Evolutionary conservation across 257 asterid genomes (phyloP).

Genomic region (Plantago ovata): DNA sequence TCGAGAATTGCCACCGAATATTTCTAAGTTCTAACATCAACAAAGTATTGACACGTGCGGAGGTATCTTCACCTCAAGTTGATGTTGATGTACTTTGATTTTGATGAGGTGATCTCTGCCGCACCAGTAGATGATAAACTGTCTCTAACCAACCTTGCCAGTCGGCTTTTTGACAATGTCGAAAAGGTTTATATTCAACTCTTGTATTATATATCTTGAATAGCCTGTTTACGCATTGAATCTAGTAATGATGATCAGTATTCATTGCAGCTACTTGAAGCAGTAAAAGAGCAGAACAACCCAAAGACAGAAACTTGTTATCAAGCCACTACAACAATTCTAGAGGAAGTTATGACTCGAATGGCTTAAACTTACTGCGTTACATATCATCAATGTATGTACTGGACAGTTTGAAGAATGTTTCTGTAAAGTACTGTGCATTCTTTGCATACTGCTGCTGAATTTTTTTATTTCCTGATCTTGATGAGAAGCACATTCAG

Average conservation of each 20-base stretch:
- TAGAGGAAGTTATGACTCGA: conserved; percentile 63
- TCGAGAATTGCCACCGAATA: no score
- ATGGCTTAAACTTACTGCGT: conserved; percentile 42
- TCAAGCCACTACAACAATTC: conserved; percentile 46
- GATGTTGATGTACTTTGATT: conserved; percentile 74
- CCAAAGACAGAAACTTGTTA: conserved; percentile 43
- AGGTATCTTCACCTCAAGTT: conserved; percentile 57
- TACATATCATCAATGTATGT: neutral
- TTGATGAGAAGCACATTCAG: no score
- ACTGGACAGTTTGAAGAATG: neutral
- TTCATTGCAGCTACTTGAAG: conserved; percentile 53
- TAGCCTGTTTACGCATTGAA: neutral
- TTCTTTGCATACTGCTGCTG: no score
- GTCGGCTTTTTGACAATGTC: conserved; percentile 63
- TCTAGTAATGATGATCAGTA: neutral
- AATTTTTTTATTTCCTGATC: no score
- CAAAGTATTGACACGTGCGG: no score
- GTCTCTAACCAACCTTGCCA: conserved; percentile 63
- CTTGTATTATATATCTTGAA: neutral
- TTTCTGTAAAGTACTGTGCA: no score
- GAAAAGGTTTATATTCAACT: conserved; percentile 46
- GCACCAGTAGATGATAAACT: conserved; percentile 47
- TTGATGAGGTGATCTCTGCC: conserved; percentile 66
- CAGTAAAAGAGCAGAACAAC: conserved; percentile 45
- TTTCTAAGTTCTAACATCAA: no score